Evolutionary conservation across 2,329 filamentous ascomycete species (phyloP), one percentile per base, ranked within the genome.

Genomic region (Sphaerulina populicola): DNA sequence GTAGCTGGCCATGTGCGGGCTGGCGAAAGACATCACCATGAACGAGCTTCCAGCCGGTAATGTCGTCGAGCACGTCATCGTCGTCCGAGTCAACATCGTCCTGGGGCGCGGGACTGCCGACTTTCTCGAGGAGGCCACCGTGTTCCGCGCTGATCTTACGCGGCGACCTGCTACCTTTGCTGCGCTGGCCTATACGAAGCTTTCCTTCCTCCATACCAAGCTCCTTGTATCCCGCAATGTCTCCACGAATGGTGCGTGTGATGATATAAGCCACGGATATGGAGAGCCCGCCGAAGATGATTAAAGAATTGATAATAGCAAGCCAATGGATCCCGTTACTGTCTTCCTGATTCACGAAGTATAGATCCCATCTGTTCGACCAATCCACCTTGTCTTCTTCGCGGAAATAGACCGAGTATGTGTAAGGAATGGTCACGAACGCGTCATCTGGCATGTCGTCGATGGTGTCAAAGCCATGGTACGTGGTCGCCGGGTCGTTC

Each of bases 361-460:
- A 94, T 49, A 91, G 72, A 62, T 94, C 86, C 88, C 89, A 95
- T 49, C 88, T 80, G 60, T 83, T 87, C 51, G 77, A 75, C 89
- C 89, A 95, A 57, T 93, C 87, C 45, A 94, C 74, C 15, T 77
- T 80, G 38, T 83, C 79, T 55, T 94, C 87, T 66, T 94, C 86
- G 46, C 87, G 82, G 72, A 89, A 95, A 69, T 93, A 94, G 11
- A 94, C 85, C 2, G 88, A 91, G 70, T 94, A 95, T 0, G 87
- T 86, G 69, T 90, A 94, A 0, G 88, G 87, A 46, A 94, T 83
- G 2, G 77, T 81, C 44, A 93, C 68, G 1, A 74, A 86, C 11
- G 80, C 79, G 23, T 77, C 78, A 52, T 86, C 82, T 38, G 83
- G 78, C 21, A 77, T 72, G 45, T 82, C 79, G 27, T 65, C 63